Percentiles rank a stretch among this genome's conserved stretches.
phyloP scores from a whole-genome alignment of 208 protist genomes.

The Tritrichomonas foetus region DNA sequence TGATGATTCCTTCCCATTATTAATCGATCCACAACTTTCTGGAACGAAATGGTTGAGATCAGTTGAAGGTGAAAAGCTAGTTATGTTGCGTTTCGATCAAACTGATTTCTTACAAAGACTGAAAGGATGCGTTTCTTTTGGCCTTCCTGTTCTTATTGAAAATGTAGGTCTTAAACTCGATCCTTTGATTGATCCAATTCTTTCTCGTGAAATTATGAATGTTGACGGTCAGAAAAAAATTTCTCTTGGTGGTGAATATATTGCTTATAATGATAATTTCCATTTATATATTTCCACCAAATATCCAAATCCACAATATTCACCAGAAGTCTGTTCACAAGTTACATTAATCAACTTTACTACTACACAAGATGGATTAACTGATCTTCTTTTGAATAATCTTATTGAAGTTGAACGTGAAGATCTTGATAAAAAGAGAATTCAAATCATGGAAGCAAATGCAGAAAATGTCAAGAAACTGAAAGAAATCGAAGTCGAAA shows the following conservation, averaged over 20 bases:
- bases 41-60: conserved; percentile 89
- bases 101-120: conserved; percentile 68
- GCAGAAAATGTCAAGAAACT: conserved; percentile 94
- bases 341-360: conserved; percentile 98
- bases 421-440: conserved; percentile 87
- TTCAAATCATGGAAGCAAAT: conserved; percentile 82
- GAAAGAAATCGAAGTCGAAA: conserved; percentile 86
- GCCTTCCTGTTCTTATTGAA: conserved; percentile 76
- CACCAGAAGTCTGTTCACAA: conserved; percentile 91
- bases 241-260: neutral
- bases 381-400: conserved; percentile 92
- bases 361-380: conserved; percentile 90
- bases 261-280: conserved; percentile 77
- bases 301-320: conserved; percentile 92
- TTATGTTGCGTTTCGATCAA: conserved; percentile 75
- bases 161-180: conserved; percentile 87
- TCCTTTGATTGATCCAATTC: conserved; percentile 88
- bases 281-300: conserved; percentile 94
- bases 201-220: conserved; percentile 80
- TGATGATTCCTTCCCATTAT: conserved; percentile 87
- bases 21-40: conserved; percentile 96
- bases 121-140: conserved; percentile 61
- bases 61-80: conserved; percentile 77
- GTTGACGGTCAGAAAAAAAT: conserved; percentile 65
- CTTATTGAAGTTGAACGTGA: conserved; percentile 91